Percentiles rank a stretch among this genome's conserved stretches.
Conservation (phyloP, 2,329 filamentous ascomycete species). For the Elsinoe perseae region DNA sequence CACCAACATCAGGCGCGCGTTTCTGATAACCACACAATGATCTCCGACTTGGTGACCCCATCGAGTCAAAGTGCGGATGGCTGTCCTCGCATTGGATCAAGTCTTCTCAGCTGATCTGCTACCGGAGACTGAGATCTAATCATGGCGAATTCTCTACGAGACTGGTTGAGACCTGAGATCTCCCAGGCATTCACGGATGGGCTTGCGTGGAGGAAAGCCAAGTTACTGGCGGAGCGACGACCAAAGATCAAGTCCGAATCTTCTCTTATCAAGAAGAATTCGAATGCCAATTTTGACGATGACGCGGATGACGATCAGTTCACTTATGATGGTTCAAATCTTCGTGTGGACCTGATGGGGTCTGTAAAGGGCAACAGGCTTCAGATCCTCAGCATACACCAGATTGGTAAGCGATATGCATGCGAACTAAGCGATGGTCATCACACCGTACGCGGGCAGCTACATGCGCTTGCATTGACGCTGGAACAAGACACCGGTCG, state of each 20-base stretch:
- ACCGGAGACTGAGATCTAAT: too few species aligned
- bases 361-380: slow-evolving; percentile 18
- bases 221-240: slow-evolving; percentile 4
- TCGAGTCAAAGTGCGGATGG: background rate
- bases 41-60: background rate
- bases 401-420: background rate
- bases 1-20: background rate
- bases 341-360: slow-evolving; percentile 23
- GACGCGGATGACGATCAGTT: slow-evolving; percentile 6
- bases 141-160: slow-evolving; percentile 19
- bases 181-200: slow-evolving; percentile 23
- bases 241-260: slow-evolving; percentile 23
- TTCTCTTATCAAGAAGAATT: slow-evolving; percentile 18
- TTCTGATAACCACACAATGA: background rate
- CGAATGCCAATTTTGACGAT: background rate
- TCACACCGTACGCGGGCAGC: background rate
- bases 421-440: slow-evolving; percentile 6
- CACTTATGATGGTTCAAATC: slow-evolving; percentile 26
- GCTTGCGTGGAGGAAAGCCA: slow-evolving; percentile 23
- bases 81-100: too few species aligned
- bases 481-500: background rate
- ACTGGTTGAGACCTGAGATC: slow-evolving; percentile 27
- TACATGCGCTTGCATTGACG: background rate
- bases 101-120: too few species aligned
- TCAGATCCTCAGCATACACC: background rate